Conservation (phyloP, 345 rosid genomes). For the Linum usitatissimum region DNA sequence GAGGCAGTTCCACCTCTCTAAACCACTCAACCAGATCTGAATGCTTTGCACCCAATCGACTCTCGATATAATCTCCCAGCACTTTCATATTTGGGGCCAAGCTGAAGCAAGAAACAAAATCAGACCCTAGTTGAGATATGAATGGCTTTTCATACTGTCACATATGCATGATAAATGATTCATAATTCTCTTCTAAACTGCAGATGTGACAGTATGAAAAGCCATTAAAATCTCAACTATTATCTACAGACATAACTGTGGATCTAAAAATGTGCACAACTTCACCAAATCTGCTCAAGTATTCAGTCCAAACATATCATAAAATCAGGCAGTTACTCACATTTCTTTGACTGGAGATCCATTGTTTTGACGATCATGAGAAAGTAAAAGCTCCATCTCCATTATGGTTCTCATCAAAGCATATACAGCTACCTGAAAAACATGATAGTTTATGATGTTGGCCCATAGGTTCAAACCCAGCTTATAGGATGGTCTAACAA, state of each 20-base stretch:
- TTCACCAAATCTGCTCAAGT: background rate
- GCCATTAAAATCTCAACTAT: background rate
- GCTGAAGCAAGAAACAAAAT: conserved; percentile 28
- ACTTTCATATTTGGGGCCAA: conserved; percentile 32
- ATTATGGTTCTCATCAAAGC: conserved; percentile 45
- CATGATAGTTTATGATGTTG: background rate
- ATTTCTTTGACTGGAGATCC: conserved; percentile 39
- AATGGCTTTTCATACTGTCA: background rate
- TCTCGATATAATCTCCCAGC: conserved; percentile 35
- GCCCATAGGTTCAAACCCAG: no score
- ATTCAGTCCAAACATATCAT: background rate
- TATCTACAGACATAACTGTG: background rate
- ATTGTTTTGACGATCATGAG: conserved; percentile 40
- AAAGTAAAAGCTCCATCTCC: conserved; percentile 55
- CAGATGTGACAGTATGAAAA: background rate
- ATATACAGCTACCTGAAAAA: conserved; percentile 52
- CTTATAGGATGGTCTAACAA: no score
- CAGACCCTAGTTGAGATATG: conserved; percentile 1
- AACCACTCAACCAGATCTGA: conserved; percentile 47
- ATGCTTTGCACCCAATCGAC: conserved; percentile 30
- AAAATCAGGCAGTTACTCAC: conserved; percentile 22
- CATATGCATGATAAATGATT: background rate
- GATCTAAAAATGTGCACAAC: background rate
- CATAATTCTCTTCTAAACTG: background rate
- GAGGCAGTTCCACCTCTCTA: conserved; percentile 45